Evolutionary conservation across 805 yeast genomes (phyloP).

Genomic region (Ogataea henricii): DNA sequence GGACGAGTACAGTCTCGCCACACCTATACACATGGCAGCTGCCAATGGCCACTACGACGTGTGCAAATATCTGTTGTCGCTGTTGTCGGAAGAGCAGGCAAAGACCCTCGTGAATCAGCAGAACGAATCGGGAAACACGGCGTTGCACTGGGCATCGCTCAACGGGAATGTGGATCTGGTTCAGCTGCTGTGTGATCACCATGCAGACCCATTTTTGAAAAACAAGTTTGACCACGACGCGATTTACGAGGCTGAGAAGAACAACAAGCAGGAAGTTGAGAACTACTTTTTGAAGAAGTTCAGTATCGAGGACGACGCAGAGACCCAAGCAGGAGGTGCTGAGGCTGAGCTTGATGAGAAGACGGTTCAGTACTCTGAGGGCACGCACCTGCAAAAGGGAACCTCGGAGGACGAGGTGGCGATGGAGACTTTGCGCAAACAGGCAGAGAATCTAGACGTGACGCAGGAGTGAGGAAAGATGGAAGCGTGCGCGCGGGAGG

Average conservation of each 20-base stretch:
- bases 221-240: slow-evolving; percentile 80
- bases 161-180: slow-evolving; percentile 82
- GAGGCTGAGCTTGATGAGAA: slow-evolving; percentile 27
- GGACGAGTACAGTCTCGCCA: slow-evolving; percentile 66
- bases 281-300: slow-evolving; percentile 73
- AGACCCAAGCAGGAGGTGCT: not conserved
- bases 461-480: not conserved
- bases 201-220: slow-evolving; percentile 79
- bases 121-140: slow-evolving; percentile 88
- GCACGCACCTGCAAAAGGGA: slow-evolving; percentile 52
- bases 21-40: slow-evolving; percentile 92
- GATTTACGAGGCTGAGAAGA: slow-evolving; percentile 85
- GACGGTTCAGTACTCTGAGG: slow-evolving; percentile 44
- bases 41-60: slow-evolving; percentile 88
- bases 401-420: slow-evolving; percentile 48
- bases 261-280: slow-evolving; percentile 73
- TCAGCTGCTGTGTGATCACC: slow-evolving; percentile 67
- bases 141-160: slow-evolving; percentile 94
- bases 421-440: slow-evolving; percentile 34
- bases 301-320: slow-evolving; percentile 64
- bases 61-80: slow-evolving; percentile 57
- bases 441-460: slow-evolving; percentile 28
- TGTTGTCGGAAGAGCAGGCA: slow-evolving; percentile 48
- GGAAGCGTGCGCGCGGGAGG: not conserved
- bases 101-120: slow-evolving; percentile 47